phyloP scores from a whole-genome alignment of 169 alveolate genomes.

The Perkinsus chesapeaki region DNA sequence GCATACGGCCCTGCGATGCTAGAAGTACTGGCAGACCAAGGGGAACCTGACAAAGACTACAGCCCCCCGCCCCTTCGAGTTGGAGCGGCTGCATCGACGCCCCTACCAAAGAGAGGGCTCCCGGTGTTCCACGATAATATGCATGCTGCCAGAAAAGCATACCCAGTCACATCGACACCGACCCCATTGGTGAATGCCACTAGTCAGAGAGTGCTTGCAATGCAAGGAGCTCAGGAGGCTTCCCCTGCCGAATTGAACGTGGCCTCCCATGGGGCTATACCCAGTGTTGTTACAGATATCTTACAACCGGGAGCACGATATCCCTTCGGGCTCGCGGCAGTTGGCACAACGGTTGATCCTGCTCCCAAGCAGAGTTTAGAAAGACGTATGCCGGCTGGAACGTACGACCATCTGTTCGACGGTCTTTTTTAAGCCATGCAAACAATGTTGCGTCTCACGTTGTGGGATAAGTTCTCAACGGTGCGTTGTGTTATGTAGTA shows the following conservation, averaged over 20 bases:
- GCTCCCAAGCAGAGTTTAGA: not conserved
- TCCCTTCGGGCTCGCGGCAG: not conserved
- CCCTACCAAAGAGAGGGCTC: no score
- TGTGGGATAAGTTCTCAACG: not conserved
- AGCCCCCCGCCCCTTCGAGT: not conserved
- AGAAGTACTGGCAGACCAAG: not conserved
- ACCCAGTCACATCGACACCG: no score
- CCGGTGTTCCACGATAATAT: no score
- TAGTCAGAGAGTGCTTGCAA: no score
- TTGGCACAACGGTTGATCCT: not conserved
- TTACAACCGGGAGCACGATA: no score
- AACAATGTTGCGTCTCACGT: not conserved
- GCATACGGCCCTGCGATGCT: not conserved
- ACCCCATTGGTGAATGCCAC: no score
- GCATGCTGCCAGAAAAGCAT: no score
- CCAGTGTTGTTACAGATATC: no score
- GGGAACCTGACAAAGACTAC: not conserved
- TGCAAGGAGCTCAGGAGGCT: no score
- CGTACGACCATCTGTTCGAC: not conserved
- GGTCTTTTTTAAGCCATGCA: not conserved
- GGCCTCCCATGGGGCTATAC: no score
- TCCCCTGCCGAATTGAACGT: no score
- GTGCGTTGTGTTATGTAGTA: not conserved
- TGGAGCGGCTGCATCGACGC: not conserved
- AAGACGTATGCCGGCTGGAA: no score